Conservation (phyloP, 768 basidiomycete genomes). For the Termitomyces eurrhizus region DNA sequence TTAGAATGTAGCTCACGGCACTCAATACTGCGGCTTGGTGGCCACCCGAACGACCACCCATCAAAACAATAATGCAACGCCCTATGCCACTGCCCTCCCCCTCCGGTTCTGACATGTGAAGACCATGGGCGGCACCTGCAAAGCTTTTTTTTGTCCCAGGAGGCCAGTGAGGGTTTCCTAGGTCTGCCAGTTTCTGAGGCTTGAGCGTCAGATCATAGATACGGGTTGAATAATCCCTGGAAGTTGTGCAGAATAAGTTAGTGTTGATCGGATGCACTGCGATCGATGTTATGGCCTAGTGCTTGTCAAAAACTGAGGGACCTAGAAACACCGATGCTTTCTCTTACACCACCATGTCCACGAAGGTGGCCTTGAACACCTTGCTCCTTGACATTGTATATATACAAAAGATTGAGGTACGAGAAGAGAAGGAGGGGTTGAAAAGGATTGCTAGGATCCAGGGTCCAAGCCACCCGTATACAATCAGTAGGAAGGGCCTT, state of each 20-base stretch:
- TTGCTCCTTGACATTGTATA: conserved; percentile 43
- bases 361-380: conserved; percentile 46
- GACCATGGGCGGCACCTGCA: conserved; percentile 68
- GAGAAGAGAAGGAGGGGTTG: conserved; percentile 63
- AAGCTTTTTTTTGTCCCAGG: conserved; percentile 43
- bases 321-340: neutral
- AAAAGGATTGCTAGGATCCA: conserved; percentile 37
- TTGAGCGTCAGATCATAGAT: conserved; percentile 58
- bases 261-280: conserved; percentile 57
- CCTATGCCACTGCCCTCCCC: conserved; percentile 67
- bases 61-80: conserved; percentile 59
- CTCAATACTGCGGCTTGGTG: conserved; percentile 66
- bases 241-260: conserved; percentile 66
- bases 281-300: conserved; percentile 62
- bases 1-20: conserved; percentile 42
- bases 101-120: conserved; percentile 56
- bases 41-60: conserved; percentile 70
- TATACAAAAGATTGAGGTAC: conserved; percentile 48
- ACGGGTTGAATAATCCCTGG: conserved; percentile 64
- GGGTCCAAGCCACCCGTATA: conserved; percentile 54
- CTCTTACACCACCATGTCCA: conserved; percentile 73
- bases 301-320: conserved; percentile 9
- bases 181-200: conserved; percentile 20
- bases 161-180: conserved; percentile 59
- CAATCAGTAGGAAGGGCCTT: conserved; percentile 26